Evolutionary conservation across 2,329 filamentous ascomycete genomes (phyloP).

Genomic region (Phialophora verrucosa): DNA sequence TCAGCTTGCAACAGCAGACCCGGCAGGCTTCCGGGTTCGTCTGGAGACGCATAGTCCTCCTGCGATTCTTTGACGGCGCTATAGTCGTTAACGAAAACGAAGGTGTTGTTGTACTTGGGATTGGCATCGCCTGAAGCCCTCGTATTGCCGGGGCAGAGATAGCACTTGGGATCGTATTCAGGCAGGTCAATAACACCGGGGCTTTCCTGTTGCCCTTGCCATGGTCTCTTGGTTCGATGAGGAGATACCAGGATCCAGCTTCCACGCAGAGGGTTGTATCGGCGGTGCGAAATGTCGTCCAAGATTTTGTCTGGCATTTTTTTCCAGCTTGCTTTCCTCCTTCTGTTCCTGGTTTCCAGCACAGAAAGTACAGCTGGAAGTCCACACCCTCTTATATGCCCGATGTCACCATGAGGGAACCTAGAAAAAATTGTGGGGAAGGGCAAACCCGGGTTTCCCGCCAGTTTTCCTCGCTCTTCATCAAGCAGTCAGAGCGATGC

Average conservation of each 20-base stretch:
- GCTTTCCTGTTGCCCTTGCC: conserved; percentile 85
- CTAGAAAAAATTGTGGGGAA: neutral
- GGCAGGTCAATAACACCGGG: conserved; percentile 73
- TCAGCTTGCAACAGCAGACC: conserved; percentile 80
- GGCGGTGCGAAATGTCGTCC: conserved; percentile 93
- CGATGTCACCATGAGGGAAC: conserved; percentile 3
- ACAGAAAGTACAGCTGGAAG: neutral
- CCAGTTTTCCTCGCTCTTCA: neutral
- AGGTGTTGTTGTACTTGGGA: conserved; percentile 83
- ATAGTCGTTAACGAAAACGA: conserved; percentile 97
- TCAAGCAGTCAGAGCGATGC: neutral
- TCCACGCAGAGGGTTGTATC: conserved; percentile 88
- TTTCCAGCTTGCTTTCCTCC: conserved; percentile 24
- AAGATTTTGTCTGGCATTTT: conserved; percentile 76
- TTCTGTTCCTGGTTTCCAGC: neutral
- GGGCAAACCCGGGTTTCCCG: neutral
- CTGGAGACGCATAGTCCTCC: conserved; percentile 67
- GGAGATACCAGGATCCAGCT: conserved; percentile 95
- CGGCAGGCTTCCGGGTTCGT: conserved; percentile 62
- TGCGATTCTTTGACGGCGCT: conserved; percentile 95
- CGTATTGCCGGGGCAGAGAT: conserved; percentile 89
- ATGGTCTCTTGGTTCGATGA: conserved; percentile 93
- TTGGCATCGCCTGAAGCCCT: conserved; percentile 87
- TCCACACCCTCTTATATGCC: neutral
- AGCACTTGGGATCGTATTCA: conserved; percentile 88